A percentile compares a stretch with the other conserved stretches of the same genome.
phyloP scores from a whole-genome alignment of 208 protist genomes.

The Naegleria lovaniensis region DNA sequence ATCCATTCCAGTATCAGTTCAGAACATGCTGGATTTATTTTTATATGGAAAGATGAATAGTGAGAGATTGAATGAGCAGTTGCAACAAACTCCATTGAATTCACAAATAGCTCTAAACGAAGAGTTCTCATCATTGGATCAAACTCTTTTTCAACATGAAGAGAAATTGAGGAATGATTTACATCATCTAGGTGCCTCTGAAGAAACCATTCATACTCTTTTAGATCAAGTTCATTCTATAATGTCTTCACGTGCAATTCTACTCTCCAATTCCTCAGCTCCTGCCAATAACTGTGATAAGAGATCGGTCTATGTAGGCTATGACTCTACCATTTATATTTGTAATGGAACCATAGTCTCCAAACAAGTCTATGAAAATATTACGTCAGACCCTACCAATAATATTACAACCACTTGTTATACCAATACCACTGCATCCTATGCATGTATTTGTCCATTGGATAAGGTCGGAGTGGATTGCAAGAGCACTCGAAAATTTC shows the following conservation, averaged over 20 bases:
- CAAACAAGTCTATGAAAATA: not conserved
- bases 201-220: not conserved
- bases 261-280: not conserved
- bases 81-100: not conserved
- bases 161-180: too few relatives aligned
- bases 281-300: not conserved
- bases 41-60: not conserved
- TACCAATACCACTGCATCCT: not conserved
- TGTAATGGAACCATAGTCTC: not conserved
- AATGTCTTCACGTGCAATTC: not conserved
- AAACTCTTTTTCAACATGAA: too few relatives aligned
- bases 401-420: not conserved
- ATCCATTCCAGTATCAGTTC: not conserved
- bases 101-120: too few relatives aligned
- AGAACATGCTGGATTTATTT: not conserved
- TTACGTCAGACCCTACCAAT: not conserved
- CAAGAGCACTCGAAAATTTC: not conserved
- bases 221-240: not conserved
- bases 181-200: too few relatives aligned
- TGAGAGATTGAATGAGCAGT: not conserved
- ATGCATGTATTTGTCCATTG: constrained; percentile 7
- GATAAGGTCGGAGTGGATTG: not conserved
- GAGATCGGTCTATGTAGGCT: not conserved
- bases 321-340: not conserved
- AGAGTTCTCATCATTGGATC: too few relatives aligned